Conservation (phyloP, 441 rosid species). For the Bruguiera hainesii region DNA sequence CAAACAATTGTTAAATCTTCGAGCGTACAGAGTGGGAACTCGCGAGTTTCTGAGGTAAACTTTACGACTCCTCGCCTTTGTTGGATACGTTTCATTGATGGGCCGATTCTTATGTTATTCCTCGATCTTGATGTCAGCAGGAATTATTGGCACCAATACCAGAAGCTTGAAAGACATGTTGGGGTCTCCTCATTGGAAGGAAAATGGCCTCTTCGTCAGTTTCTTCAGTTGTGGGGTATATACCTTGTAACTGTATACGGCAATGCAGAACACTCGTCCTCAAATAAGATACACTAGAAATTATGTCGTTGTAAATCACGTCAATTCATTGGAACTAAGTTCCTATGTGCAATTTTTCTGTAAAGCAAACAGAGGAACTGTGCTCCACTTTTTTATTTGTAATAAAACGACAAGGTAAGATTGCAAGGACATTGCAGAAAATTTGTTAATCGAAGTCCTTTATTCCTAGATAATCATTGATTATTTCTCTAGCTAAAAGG, state of each 20-base stretch:
- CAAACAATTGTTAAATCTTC: slow-evolving; percentile 75
- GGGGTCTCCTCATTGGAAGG: not conserved
- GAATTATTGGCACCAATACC: slow-evolving; percentile 66
- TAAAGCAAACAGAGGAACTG: not conserved
- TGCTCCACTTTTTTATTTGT: not conserved
- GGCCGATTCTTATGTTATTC: slow-evolving; percentile 10
- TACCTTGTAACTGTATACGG: not conserved
- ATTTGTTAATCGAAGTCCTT: too few species aligned
- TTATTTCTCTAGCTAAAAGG: too few species aligned
- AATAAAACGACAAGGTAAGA: not conserved
- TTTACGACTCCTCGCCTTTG: slow-evolving; percentile 1
- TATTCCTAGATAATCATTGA: too few species aligned
- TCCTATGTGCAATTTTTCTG: slow-evolving; percentile 11
- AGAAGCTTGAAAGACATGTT: slow-evolving; percentile 36
- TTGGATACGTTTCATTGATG: not conserved
- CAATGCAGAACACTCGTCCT: not conserved
- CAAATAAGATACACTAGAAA: not conserved
- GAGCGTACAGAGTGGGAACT: slow-evolving; percentile 46
- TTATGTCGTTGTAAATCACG: slow-evolving; percentile 3
- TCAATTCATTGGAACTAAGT: not conserved
- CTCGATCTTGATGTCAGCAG: slow-evolving; percentile 32
- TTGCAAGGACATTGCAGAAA: not conserved
- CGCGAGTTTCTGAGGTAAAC: slow-evolving; percentile 64
- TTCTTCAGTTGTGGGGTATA: not conserved
- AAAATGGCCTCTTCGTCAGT: not conserved